Base-by-base conservation (phyloP, 2,329 filamentous ascomycete species). In the Scedosporium apiospermum region DNA sequence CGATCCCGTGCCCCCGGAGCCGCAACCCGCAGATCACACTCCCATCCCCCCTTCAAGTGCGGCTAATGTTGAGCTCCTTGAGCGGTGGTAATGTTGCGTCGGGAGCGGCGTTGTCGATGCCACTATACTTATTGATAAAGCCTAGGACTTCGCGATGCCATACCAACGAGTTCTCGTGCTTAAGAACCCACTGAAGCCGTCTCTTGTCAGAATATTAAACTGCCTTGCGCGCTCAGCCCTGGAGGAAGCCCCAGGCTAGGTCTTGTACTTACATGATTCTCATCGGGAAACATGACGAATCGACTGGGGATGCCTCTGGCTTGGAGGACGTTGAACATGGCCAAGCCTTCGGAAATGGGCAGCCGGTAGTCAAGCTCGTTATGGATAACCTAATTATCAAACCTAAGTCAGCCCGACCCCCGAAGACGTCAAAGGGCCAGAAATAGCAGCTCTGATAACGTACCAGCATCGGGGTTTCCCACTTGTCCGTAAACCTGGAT, bases 331-430 rank as follows among this genome's bases (percentile, higher is more conserved):
- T 96, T 96, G 77, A 96, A 96, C 61, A 91, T 89, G 2, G 89
- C 84, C 61, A 96, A 74, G 0, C 92, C 93, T 73, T 97, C 93
- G 0, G 88, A 86, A 62, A 98, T 87, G 0, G 92, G 89, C 27
- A 97, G 78, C 18, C 93, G 84, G 72, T 96, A 98, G 73, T 98
- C 93, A 38, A 95, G 81, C 69, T 95, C 91, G 70, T 87, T 93
- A 74, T 98, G 93, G 62, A 98, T 92, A 65, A 85, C 74, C 75
- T 76, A 44, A 44, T 14, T 30, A 16, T 12, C 4, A 78, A 55
- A n/a, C 18, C 30, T 27, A 12, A 21, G 38, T 44, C 38, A 60
- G n/a, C 34, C 9, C 38, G 9, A 12, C 14, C 4, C 21, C n/a
- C 16, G 58, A 60, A 46, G 12, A 46, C 18, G 6, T 4, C 34